phyloP scores from a whole-genome alignment of 495 filamentous ascomycete genomes.

The Aspergillus biplanus region DNA sequence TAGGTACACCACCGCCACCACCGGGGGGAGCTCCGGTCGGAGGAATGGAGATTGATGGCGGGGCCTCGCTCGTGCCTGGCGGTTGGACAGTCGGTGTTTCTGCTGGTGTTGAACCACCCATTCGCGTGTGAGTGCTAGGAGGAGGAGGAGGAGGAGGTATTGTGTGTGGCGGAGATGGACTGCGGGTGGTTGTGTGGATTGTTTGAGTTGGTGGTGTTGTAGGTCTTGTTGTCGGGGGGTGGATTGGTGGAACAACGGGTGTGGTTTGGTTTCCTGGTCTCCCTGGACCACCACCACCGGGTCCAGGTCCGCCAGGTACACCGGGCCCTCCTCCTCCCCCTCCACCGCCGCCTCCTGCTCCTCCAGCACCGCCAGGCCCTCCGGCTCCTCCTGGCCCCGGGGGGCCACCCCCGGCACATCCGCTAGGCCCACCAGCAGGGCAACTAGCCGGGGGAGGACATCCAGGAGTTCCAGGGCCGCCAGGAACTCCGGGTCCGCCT shows the following conservation, averaged over 20 bases:
- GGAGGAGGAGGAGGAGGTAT: neutral
- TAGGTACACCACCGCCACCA: neutral
- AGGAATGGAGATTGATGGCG: no score
- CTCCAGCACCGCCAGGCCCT: neutral
- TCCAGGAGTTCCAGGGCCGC: constrained; percentile 2
- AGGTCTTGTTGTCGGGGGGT: neutral
- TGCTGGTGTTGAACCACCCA: neutral
- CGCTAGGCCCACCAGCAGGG: neutral
- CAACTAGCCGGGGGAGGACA: neutral
- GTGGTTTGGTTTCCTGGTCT: neutral
- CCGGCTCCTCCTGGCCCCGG: neutral
- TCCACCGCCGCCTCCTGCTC: neutral
- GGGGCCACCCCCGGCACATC: constrained; percentile 1
- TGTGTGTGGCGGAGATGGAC: neutral
- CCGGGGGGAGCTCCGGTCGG: no score
- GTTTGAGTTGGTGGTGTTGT: neutral
- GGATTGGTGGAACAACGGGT: neutral
- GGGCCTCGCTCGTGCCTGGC: neutral
- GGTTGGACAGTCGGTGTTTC: neutral
- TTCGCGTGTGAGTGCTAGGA: neutral
- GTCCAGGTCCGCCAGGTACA: neutral
- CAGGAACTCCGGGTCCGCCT: constrained; percentile 2
- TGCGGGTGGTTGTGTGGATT: neutral
- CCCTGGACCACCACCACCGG: neutral
- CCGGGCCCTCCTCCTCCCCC: neutral